Evolutionary conservation across 129 eudicot genomes (phyloP).

Genomic region (Flaveria robusta): DNA sequence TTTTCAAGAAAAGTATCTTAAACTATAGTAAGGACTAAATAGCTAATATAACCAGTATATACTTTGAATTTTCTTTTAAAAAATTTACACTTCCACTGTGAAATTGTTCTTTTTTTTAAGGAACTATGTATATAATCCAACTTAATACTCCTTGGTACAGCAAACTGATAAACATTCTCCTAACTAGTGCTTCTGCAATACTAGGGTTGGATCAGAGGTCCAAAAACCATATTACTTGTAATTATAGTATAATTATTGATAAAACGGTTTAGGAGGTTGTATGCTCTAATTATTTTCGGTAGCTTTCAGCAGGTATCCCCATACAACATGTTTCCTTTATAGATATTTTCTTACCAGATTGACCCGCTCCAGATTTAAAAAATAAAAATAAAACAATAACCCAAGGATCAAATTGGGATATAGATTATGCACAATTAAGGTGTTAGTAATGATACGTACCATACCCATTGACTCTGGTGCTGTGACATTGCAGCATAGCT

Average conservation of each 20-base stretch:
- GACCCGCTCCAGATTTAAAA: background rate
- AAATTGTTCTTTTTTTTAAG: background rate
- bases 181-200: background rate
- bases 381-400: background rate
- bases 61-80: background rate
- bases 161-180: background rate
- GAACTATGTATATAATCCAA: background rate
- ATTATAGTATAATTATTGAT: background rate
- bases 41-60: background rate
- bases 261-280: background rate
- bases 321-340: background rate
- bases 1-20: too few relatives aligned
- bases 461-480: constrained; percentile 92
- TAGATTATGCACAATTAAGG: background rate
- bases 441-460: constrained; percentile 48
- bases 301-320: too few relatives aligned
- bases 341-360: background rate
- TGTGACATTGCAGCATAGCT: constrained; percentile 86
- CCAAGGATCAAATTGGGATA: background rate
- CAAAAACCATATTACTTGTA: background rate
- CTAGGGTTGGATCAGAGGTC: too few relatives aligned
- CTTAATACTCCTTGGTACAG: background rate
- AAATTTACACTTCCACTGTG: background rate
- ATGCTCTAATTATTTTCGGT: too few relatives aligned
- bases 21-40: too few relatives aligned